Base-by-base conservation (phyloP, 495 filamentous ascomycete genomes). In the Aspergillus funiculosus region DNA sequence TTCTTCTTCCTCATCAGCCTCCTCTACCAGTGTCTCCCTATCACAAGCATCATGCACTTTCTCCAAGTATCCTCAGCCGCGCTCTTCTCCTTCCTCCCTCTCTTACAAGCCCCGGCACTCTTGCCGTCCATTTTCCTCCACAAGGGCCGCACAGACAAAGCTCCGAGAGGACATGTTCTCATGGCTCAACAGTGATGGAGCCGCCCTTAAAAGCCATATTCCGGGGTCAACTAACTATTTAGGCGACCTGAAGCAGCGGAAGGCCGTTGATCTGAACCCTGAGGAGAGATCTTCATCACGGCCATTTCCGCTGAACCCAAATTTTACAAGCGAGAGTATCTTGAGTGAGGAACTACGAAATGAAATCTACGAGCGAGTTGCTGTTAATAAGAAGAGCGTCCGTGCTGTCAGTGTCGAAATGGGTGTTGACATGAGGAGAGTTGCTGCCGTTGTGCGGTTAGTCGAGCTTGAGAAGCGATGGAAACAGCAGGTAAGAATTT, bases 381-480 rank as follows among this genome's bases (percentile, higher is more conserved):
- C 82, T 53, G 60, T 57, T 27, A 42, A 80, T 15, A 82, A 83
- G 39, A 68, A 80, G 62, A 82, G 81, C 48, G 70, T 97, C 35
- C 81, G 86, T 50, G 76, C 74, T 39, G 88, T 94, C 24, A 92
- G 87, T 70, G 85, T 81, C 1, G 73, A 83, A 47, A 68, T 86
- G 38, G 76, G 77, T 11, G 83, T 98, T 7, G 88, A 91, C 49
- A 85, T 97, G 71, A 77, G 84, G 51, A 77, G 92, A 42, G 85
- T 98, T 15, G 94, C 79, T 6, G 92, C 92, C 19, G 86, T 96
- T 20, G 83, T 95, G 14, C 69, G 92, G 48, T 68, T 98, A 58
- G 92, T 90, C 62, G 81, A 85, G 57, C 66, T 97, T 47, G 90
- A 97, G 71, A 87, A 85, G 66, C 68, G 81, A 44, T 87, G 79